Percentiles rank a stretch among this genome's conserved stretches.
Evolutionary conservation across 768 basidiomycete species (phyloP).

Genomic region (Tephrocybe rancida): DNA sequence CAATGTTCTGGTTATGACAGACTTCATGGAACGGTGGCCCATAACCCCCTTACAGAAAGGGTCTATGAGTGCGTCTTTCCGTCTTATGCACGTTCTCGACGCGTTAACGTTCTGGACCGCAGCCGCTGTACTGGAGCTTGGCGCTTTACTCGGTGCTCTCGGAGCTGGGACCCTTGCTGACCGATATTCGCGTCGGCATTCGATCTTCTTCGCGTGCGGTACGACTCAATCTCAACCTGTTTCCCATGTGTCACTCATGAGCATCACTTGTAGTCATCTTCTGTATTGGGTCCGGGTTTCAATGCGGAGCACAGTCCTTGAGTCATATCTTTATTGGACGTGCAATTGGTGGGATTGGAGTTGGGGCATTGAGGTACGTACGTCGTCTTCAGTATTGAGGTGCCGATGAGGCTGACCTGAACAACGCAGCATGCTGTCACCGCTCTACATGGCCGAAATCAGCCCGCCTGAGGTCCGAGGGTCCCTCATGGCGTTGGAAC

Average conservation of each 20-base stretch:
- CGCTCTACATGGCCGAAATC: constrained; percentile 85
- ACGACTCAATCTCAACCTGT: constrained; percentile 20
- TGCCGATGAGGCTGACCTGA: constrained; percentile 11
- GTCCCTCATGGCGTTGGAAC: constrained; percentile 78
- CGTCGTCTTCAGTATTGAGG: constrained; percentile 4
- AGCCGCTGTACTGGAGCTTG: constrained; percentile 82
- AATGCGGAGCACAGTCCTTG: constrained; percentile 60
- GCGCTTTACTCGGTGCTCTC: constrained; percentile 77
- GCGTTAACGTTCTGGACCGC: neutral
- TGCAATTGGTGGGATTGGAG: constrained; percentile 76
- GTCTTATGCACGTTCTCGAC: neutral
- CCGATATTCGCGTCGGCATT: constrained; percentile 62
- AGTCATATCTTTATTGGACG: constrained; percentile 67
- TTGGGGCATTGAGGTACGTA: constrained; percentile 70
- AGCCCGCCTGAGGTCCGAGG: constrained; percentile 80
- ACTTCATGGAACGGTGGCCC: constrained; percentile 71
- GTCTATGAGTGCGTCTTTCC: constrained; percentile 63
- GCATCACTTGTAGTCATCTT: constrained; percentile 53
- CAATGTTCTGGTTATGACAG: constrained; percentile 82
- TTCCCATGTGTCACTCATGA: neutral
- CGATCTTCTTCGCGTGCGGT: constrained; percentile 74
- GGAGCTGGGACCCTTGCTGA: constrained; percentile 70
- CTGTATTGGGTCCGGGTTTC: constrained; percentile 70
- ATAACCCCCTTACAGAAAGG: constrained; percentile 75
- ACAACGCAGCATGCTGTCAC: constrained; percentile 66